Conservation (phyloP, 257 asterid genomes). For the Salvia rosmarinus region DNA sequence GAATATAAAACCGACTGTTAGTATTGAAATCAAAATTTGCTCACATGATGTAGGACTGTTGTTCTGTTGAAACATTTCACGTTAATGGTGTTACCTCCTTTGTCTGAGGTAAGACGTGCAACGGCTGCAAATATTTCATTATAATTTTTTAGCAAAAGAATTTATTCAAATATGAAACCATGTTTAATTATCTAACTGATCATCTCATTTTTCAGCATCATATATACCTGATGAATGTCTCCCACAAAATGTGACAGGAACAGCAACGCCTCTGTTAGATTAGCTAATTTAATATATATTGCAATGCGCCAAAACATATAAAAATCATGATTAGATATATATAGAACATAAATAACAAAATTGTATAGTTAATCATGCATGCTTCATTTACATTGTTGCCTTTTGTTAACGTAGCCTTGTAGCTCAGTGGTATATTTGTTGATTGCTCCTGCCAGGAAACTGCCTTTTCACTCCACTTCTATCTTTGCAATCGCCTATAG, state of each 20-base stretch:
- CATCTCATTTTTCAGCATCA: not conserved
- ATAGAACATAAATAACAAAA: too few relatives aligned
- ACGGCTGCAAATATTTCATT: slow-evolving; percentile 35
- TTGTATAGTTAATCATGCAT: too few relatives aligned
- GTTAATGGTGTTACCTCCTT: slow-evolving; percentile 41
- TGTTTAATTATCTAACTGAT: not conserved
- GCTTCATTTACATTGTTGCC: slow-evolving; percentile 12
- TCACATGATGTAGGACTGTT: slow-evolving; percentile 39
- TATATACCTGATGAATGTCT: slow-evolving; percentile 45
- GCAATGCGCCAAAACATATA: too few relatives aligned
- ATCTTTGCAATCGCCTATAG: slow-evolving; percentile 39
- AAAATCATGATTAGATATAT: too few relatives aligned
- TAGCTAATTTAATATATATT: slow-evolving; percentile 27
- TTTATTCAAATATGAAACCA: not conserved
- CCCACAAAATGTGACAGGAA: slow-evolving; percentile 43
- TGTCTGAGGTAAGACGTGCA: slow-evolving; percentile 40
- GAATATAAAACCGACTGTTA: not conserved
- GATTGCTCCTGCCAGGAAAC: slow-evolving; percentile 42
- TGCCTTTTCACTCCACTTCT: slow-evolving; percentile 15
- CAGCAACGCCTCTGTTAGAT: slow-evolving; percentile 41
- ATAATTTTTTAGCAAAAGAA: not conserved
- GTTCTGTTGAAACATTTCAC: slow-evolving; percentile 39
- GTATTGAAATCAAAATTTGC: not conserved
- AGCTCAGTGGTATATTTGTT: slow-evolving; percentile 37
- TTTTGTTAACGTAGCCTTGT: not conserved